Conservation (phyloP, 2,329 filamentous ascomycete species). For the Epichloe scottii region DNA sequence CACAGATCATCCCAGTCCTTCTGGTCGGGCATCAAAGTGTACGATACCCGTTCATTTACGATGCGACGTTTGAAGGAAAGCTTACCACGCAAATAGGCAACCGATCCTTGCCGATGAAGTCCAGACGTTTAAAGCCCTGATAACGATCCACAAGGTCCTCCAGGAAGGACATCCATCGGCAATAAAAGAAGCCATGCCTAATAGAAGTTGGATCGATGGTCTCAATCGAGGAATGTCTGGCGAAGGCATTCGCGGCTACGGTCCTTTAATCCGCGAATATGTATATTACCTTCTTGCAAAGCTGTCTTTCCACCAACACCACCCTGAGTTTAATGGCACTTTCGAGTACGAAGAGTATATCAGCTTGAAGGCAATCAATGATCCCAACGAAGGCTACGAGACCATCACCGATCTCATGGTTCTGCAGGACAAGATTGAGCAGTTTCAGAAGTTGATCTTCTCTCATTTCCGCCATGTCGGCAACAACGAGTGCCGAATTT, state of each 20-base stretch:
- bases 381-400: constrained; percentile 95
- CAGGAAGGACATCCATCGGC: constrained; percentile 90
- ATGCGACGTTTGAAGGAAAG: not conserved
- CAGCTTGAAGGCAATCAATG: constrained; percentile 93
- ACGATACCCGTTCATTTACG: constrained; percentile 27
- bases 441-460: constrained; percentile 97
- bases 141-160: constrained; percentile 93
- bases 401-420: constrained; percentile 95
- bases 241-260: constrained; percentile 82
- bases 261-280: constrained; percentile 88
- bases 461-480: constrained; percentile 84
- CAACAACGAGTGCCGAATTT: constrained; percentile 95
- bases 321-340: constrained; percentile 95
- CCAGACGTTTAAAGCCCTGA: constrained; percentile 96
- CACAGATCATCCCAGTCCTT: constrained; percentile 92
- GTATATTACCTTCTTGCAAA: constrained; percentile 92
- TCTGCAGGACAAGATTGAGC: constrained; percentile 94
- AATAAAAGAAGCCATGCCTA: constrained; percentile 76
- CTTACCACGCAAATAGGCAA: constrained; percentile 43
- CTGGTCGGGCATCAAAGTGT: constrained; percentile 98
- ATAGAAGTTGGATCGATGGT: constrained; percentile 86
- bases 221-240: constrained; percentile 71
- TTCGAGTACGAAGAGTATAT: constrained; percentile 99
- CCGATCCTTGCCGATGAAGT: constrained; percentile 97
- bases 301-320: constrained; percentile 89